Conservation (phyloP, 2,329 filamentous ascomycete species). For the Fusarium sp. region DNA sequence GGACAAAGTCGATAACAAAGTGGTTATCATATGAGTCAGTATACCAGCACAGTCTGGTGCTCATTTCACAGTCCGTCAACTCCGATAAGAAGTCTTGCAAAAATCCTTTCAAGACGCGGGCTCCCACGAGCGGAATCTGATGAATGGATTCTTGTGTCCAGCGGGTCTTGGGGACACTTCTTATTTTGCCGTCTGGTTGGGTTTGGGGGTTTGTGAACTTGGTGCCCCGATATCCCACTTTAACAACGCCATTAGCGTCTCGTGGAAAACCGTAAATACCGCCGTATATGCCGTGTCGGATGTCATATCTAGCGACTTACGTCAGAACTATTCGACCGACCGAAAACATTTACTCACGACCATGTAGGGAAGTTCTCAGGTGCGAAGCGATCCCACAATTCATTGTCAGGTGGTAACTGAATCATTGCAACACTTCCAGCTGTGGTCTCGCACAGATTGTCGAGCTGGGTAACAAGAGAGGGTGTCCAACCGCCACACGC, state of each 20-base stretch:
- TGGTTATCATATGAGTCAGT: conserved; percentile 55
- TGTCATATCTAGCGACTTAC: not conserved
- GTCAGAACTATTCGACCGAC: too few relatives aligned
- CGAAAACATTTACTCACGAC: not conserved
- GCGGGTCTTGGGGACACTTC: conserved; percentile 59
- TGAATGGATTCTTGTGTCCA: conserved; percentile 51
- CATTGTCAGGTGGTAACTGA: not conserved
- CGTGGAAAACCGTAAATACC: conserved; percentile 65
- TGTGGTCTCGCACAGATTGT: not conserved
- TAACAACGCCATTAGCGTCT: conserved; percentile 60
- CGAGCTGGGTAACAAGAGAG: not conserved
- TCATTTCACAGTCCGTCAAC: conserved; percentile 53
- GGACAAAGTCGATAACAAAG: conserved; percentile 54
- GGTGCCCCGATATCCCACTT: conserved; percentile 65
- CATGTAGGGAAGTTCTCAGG: not conserved
- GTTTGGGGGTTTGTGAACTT: conserved; percentile 64
- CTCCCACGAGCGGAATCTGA: conserved; percentile 47
- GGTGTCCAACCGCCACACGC: conserved; percentile 4
- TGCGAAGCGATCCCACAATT: not conserved
- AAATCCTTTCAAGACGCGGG: conserved; percentile 52
- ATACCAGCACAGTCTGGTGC: conserved; percentile 53
- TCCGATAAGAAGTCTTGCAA: conserved; percentile 61
- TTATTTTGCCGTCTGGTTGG: conserved; percentile 54
- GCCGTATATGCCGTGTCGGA: conserved; percentile 40
- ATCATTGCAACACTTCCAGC: not conserved